These are phyloP conservation scores for Leucosporidium scottii DNA, from an alignment of 768 basidiomycete species.

Conservation along the genomic window DNA sequence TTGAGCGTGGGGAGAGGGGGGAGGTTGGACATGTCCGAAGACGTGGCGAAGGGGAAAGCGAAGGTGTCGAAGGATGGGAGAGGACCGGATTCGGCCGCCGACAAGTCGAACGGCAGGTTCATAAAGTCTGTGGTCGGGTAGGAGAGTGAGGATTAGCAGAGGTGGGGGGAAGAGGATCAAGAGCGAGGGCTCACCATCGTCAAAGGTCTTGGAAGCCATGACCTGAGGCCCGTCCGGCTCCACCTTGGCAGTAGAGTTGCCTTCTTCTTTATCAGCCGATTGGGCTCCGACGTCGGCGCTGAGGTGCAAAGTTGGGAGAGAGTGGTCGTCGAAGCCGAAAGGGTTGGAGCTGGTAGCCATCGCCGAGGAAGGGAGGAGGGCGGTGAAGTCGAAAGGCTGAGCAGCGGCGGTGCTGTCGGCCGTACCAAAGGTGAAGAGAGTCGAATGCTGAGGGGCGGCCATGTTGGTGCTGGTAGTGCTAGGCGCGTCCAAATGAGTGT, in stretches of 20 bases:
- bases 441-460: no score
- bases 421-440: no score
- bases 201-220: slow-evolving; percentile 49
- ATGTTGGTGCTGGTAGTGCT: no score
- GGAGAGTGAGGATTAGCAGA: neutral
- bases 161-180: neutral
- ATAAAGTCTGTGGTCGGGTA: slow-evolving; percentile 37
- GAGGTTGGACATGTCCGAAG: neutral
- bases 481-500: no score
- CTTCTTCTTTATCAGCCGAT: neutral
- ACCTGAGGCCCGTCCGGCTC: slow-evolving; percentile 48
- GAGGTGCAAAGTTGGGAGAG: neutral
- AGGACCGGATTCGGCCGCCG: neutral
- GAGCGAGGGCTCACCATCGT: slow-evolving; percentile 1
- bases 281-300: neutral
- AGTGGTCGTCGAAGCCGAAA: neutral
- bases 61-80: neutral
- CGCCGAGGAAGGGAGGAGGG: no score
- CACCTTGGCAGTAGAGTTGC: slow-evolving; percentile 10
- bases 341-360: neutral
- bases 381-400: no score
- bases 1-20: neutral
- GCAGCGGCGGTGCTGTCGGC: neutral
- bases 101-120: neutral
- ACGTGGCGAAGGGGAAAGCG: neutral